These are phyloP conservation scores for Graphiopsis chlorocephala DNA, from an alignment of 2,329 filamentous ascomycete genomes.

Conservation along the genomic window DNA sequence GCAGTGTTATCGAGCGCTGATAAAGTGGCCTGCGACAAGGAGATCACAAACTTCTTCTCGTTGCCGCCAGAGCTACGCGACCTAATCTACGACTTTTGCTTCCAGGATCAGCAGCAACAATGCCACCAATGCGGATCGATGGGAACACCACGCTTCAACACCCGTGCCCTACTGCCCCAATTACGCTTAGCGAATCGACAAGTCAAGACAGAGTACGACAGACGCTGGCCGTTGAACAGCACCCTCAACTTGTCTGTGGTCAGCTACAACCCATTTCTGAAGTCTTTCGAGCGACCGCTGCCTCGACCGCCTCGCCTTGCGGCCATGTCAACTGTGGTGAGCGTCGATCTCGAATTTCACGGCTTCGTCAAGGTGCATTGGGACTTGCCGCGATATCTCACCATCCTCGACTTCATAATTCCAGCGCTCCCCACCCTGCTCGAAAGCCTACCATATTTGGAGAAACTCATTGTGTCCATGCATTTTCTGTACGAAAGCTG, in stretches of 20 bases:
- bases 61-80: slow-evolving; percentile 18
- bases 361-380: not conserved
- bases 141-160: not conserved
- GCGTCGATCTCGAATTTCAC: not conserved
- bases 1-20: not conserved
- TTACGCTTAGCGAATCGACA: not conserved
- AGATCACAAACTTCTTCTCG: slow-evolving; percentile 9
- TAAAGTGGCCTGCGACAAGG: not conserved
- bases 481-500: not conserved
- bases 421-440: not conserved
- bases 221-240: not conserved
- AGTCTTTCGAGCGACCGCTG: not conserved
- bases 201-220: not conserved
- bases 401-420: not conserved
- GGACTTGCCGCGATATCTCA: not conserved
- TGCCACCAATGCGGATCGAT: not conserved
- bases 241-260: not conserved
- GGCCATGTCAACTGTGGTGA: not conserved
- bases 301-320: not conserved
- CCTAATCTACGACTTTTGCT: slow-evolving; percentile 14
- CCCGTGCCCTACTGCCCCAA: not conserved
- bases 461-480: not conserved
- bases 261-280: not conserved
- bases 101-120: not conserved
- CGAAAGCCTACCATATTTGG: not conserved